Base-by-base conservation (phyloP, 352 stramenopile genomes). In the Phytophthora cactorum region DNA sequence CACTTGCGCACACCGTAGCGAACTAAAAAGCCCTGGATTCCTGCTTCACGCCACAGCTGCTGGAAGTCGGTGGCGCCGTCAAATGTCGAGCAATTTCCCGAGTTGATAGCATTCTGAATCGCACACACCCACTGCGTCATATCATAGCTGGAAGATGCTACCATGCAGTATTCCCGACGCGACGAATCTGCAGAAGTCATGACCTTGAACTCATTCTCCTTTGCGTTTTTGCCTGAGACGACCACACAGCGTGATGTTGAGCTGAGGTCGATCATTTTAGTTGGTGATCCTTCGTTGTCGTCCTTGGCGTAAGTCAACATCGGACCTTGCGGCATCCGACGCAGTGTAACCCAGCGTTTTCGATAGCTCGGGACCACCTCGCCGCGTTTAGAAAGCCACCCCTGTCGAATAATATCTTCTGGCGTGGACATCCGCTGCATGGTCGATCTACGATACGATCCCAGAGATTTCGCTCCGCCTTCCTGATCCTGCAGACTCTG, bases 1-100 rank as follows among this genome's bases (percentile, higher is more conserved):
- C 82, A 84, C 63, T 96, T 96, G 43, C 88, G 86, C 8, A 96
- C 79, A 12, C 88, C 88, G 47, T 96, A 96, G 17, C 86, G 88
- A 32, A 96, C 70, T 45, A 96, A 59, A 58, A 96, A 92, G 7
- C 86, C 86, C 43, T 93, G 74, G 29, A 96, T 93, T 15, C 88
- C 88, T 1, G 78, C 70, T 66, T 92, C 86, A 68, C 86, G 81
- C 88, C 86, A 96, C 63, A 96, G 77, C 15, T 80, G 73, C 62
- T 92, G 78, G 22, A 93, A 89, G 53, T 91, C 86, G 12, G 69
- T 73, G 5, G 65, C 67, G 65, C 87, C 88, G 55, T 93, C 84
- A 66, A 94, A 91, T 2, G 82, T 82, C 0, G 79, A 89, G 57
- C 88, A 81, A 69, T 93, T 93, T 2, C 85, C 86, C 1, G 79